A percentile compares a stretch with the other conserved stretches of the same genome.
phyloP scores from a whole-genome alignment of 2,329 filamentous ascomycete genomes.

The Botrytis paeoniae region DNA sequence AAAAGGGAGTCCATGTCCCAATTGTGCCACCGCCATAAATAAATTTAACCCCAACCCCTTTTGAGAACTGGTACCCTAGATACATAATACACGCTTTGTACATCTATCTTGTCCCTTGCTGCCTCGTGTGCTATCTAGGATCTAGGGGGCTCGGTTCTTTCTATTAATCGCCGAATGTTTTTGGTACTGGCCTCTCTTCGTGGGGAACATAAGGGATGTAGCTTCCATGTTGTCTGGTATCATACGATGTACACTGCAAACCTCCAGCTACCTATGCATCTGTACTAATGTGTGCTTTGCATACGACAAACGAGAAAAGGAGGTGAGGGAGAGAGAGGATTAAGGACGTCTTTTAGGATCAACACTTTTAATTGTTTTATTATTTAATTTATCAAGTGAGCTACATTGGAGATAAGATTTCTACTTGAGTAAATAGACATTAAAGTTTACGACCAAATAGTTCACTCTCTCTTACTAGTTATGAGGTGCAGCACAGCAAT shows the following conservation, averaged over 20 bases:
- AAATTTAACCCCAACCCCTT: conserved; percentile 6
- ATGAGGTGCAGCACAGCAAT: neutral
- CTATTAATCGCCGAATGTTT: neutral
- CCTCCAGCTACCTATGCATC: neutral
- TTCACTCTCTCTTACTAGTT: neutral
- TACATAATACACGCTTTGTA: neutral
- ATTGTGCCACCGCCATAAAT: neutral
- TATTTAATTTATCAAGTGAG: neutral
- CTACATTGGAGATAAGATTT: neutral
- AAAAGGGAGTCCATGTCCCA: conserved; percentile 5
- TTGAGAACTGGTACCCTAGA: conserved; percentile 7
- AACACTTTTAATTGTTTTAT: neutral
- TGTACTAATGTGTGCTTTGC: neutral
- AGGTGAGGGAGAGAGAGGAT: neutral
- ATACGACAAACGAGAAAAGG: neutral
- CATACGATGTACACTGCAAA: neutral
- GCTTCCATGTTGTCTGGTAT: neutral
- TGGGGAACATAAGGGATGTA: neutral
- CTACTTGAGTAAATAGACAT: neutral
- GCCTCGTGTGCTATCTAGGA: conserved; percentile 9
- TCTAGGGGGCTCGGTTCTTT: neutral
- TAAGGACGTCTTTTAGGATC: neutral
- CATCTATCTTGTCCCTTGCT: conserved; percentile 3
- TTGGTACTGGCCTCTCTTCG: neutral
- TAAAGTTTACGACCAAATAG: neutral